A percentile compares a stretch with the other conserved stretches of the same genome.
Evolutionary conservation across 2,329 filamentous ascomycete genomes (phyloP).

Genomic region (Trichoderma sp.): DNA sequence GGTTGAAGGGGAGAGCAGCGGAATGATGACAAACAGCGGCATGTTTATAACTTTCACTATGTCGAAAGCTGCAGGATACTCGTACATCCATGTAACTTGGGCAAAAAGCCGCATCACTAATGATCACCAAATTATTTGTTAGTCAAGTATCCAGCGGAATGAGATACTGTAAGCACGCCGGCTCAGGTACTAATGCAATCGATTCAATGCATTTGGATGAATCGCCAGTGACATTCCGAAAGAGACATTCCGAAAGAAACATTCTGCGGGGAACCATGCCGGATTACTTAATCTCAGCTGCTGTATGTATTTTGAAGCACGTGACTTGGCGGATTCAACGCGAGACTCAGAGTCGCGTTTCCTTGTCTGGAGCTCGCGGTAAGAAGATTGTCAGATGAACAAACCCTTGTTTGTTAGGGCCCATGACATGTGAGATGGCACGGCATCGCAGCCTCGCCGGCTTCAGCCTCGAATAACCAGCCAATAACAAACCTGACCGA

Average conservation of each 20-base stretch:
- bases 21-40: background rate
- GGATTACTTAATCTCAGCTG: background rate
- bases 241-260: no score
- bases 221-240: background rate
- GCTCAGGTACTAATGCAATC: background rate
- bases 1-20: background rate
- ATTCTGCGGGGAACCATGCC: background rate
- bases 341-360: background rate
- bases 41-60: background rate
- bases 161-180: background rate
- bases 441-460: background rate
- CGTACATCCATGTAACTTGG: background rate
- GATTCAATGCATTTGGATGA: background rate
- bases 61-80: background rate
- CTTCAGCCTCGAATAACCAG: background rate
- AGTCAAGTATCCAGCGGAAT: background rate
- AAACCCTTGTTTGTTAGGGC: background rate
- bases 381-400: background rate
- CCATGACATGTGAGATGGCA: background rate
- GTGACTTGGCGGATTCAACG: slow-evolving; percentile 6
- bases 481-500: background rate
- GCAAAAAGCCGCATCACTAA: background rate
- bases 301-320: background rate
- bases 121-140: background rate
- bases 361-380: background rate